Evolutionary conservation across 148 eudicot genomes (phyloP).

Genomic region (Agrostemma githago): DNA sequence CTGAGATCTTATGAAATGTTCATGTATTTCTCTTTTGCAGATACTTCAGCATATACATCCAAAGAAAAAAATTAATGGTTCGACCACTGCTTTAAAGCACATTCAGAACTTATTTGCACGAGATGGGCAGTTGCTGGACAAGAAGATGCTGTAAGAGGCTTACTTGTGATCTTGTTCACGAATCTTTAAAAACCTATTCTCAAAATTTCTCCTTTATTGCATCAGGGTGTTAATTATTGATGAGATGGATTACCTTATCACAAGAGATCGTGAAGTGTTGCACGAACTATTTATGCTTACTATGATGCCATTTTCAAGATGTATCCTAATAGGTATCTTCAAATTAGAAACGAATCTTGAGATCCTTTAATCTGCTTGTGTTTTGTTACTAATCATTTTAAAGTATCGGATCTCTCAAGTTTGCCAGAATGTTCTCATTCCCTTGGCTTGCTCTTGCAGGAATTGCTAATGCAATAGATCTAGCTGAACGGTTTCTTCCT

Average conservation of each 20-base stretch:
- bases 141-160: constrained; percentile 64
- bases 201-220: neutral
- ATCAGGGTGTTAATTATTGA: constrained; percentile 70
- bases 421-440: constrained; percentile 18
- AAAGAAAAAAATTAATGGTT: constrained; percentile 41
- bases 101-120: constrained; percentile 52
- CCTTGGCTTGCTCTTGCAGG: constrained; percentile 40
- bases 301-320: constrained; percentile 64
- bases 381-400: neutral
- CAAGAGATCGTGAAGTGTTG: constrained; percentile 76
- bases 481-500: constrained; percentile 88
- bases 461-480: constrained; percentile 78
- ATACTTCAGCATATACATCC: constrained; percentile 52
- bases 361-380: neutral
- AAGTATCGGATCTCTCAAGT: neutral
- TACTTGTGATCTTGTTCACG: neutral
- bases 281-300: constrained; percentile 94
- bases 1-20: constrained; percentile 6
- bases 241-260: constrained; percentile 84
- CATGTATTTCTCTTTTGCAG: constrained; percentile 29
- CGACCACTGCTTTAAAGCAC: constrained; percentile 50
- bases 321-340: constrained; percentile 68
- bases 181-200: neutral
- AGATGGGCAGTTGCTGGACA: constrained; percentile 38
- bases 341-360: neutral